A percentile compares a stretch with the other conserved stretches of the same genome.
phyloP scores from a whole-genome alignment of 352 stramenopile species.

The Globisporangium spinosum region DNA sequence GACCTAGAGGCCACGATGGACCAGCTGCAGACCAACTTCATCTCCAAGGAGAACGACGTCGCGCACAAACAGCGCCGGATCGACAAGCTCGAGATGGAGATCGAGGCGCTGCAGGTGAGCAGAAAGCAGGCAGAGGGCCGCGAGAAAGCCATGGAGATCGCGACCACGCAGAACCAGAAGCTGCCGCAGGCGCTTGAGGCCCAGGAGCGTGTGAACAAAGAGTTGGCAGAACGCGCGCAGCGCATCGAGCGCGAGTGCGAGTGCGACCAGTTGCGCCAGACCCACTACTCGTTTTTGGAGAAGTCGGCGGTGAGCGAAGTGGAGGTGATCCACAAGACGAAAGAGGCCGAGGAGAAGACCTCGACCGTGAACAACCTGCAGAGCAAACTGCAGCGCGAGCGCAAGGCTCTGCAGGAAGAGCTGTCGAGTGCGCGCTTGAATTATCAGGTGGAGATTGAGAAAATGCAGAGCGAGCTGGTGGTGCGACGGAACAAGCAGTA shows the following conservation, averaged over 20 bases:
- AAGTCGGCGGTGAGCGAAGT: conserved; percentile 36
- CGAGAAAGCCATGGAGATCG: conserved; percentile 73
- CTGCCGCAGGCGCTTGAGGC: conserved; percentile 58
- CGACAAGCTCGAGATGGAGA: conserved; percentile 49
- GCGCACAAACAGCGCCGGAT: conserved; percentile 47
- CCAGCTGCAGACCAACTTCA: conserved; percentile 50
- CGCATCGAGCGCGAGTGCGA: conserved; percentile 39
- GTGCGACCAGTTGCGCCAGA: conserved; percentile 34
- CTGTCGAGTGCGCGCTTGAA: conserved; percentile 36
- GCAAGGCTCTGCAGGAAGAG: conserved; percentile 43
- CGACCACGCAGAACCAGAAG: conserved; percentile 68
- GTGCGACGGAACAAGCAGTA: conserved; percentile 77
- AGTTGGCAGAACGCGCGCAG: conserved; percentile 23
- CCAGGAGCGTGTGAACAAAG: conserved; percentile 38
- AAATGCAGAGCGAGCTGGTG: conserved; percentile 64
- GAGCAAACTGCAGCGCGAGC: conserved; percentile 52
- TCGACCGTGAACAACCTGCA: conserved; percentile 34
- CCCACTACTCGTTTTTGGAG: conserved; percentile 28
- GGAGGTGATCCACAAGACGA: conserved; percentile 44
- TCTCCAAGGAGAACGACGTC: conserved; percentile 59
- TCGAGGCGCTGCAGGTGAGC: conserved; percentile 51
- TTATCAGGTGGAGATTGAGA: conserved; percentile 59
- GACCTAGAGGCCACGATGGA: conserved; percentile 60
- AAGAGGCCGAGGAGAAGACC: conserved; percentile 38
- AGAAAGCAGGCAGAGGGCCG: conserved; percentile 49